A percentile compares a stretch with the other conserved stretches of the same genome.
Conservation (phyloP, 2,329 filamentous ascomycete species). For the Ceratocystis huliohia region DNA sequence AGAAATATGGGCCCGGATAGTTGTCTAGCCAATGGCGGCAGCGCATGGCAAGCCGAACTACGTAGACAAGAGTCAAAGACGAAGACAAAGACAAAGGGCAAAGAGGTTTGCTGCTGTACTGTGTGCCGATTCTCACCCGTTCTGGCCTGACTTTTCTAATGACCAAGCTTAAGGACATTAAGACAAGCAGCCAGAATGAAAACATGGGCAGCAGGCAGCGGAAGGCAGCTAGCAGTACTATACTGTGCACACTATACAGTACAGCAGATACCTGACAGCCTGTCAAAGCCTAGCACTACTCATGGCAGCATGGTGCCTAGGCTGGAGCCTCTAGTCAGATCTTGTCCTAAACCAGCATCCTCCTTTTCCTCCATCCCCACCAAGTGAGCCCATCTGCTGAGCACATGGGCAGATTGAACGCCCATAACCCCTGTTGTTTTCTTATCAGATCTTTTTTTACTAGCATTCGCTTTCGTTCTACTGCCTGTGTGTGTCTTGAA, state of each 20-base stretch:
- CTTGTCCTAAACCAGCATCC: background rate
- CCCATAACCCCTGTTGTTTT: background rate
- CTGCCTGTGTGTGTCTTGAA: background rate
- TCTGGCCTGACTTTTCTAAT: background rate
- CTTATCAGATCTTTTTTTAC: conserved; percentile 2
- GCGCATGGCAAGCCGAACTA: background rate
- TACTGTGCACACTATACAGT: background rate
- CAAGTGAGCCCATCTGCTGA: conserved; percentile 2
- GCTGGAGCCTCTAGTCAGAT: background rate
- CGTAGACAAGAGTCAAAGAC: background rate
- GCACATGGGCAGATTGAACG: background rate
- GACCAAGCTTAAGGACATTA: background rate
- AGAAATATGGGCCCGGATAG: background rate
- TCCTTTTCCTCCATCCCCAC: background rate
- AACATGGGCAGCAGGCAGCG: background rate
- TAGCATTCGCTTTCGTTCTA: background rate
- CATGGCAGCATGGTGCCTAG: background rate
- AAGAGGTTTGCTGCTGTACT: background rate
- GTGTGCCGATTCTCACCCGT: background rate
- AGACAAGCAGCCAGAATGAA: background rate
- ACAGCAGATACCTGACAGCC: background rate
- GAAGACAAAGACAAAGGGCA: background rate
- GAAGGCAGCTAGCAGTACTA: background rate
- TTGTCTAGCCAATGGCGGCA: background rate
- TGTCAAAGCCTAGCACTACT: background rate